A percentile compares a stretch with the other conserved stretches of the same genome.
phyloP scores from a whole-genome alignment of 345 rosid species.

The Aquilaria yunnanensis region DNA sequence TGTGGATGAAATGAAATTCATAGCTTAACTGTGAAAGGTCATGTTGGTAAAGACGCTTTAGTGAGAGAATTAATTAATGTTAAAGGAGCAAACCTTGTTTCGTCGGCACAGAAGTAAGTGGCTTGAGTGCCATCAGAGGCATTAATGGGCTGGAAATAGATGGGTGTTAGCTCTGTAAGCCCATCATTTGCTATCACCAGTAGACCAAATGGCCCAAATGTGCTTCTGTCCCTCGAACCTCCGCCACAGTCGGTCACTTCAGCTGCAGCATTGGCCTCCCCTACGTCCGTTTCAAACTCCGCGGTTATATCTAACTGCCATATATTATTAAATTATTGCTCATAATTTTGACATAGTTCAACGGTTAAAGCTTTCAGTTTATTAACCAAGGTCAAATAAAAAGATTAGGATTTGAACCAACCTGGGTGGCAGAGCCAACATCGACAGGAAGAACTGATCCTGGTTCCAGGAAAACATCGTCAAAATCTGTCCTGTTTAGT shows the following conservation, averaged over 20 bases:
- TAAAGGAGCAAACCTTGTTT: slow-evolving; percentile 43
- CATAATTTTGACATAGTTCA: no score
- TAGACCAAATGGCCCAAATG: slow-evolving; percentile 76
- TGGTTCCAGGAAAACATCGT: slow-evolving; percentile 39
- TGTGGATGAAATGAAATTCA: no score
- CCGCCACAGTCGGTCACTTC: slow-evolving; percentile 32
- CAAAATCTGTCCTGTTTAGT: slow-evolving; percentile 37
- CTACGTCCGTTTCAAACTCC: slow-evolving; percentile 37
- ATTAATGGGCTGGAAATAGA: slow-evolving; percentile 54
- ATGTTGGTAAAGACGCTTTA: no score
- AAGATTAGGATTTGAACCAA: neutral
- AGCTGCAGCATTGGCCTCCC: slow-evolving; percentile 21
- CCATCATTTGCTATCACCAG: slow-evolving; percentile 58
- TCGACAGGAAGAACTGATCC: slow-evolving; percentile 54
- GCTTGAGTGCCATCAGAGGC: slow-evolving; percentile 21
- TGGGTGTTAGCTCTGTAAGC: slow-evolving; percentile 69
- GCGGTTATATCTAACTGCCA: slow-evolving; percentile 55
- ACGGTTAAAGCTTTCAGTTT: neutral
- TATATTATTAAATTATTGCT: no score
- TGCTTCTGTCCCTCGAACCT: slow-evolving; percentile 46
- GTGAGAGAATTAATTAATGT: no score
- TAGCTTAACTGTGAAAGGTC: no score
- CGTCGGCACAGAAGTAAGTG: slow-evolving; percentile 69
- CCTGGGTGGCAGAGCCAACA: slow-evolving; percentile 63
- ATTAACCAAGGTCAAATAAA: neutral